phyloP scores from a whole-genome alignment of 1,139 yeast genomes.

The Geotrichum klebahnii region DNA sequence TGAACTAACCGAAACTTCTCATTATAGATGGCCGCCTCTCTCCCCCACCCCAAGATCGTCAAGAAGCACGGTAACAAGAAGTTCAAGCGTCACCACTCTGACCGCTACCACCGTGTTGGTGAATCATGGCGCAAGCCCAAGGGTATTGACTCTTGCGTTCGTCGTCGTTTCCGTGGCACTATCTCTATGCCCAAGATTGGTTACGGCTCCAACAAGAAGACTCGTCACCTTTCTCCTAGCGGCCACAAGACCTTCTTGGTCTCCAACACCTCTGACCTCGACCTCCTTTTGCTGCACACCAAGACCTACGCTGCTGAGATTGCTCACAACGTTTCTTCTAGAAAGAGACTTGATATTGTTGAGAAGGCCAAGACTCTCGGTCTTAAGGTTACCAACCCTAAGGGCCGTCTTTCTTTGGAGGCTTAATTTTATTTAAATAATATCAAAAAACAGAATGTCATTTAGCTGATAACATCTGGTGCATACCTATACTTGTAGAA shows the following conservation, averaged over 20 bases:
- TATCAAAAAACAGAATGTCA: no score
- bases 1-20: background rate
- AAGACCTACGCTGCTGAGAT: constrained; percentile 99
- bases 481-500: no score
- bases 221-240: constrained; percentile 92
- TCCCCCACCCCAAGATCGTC: constrained; percentile 99
- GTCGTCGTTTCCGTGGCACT: constrained; percentile 99
- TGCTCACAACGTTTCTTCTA: constrained; percentile 97
- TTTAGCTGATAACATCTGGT: no score
- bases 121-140: constrained; percentile 99
- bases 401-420: constrained; percentile 97
- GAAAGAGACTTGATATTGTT: constrained; percentile 94
- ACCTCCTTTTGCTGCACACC: constrained; percentile 93
- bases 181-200: constrained; percentile 99
- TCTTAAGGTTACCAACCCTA: constrained; percentile 98
- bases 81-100: constrained; percentile 99
- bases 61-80: constrained; percentile 93
- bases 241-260: constrained; percentile 98
- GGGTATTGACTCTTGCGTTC: constrained; percentile 99
- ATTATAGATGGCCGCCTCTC: constrained; percentile 82
- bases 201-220: constrained; percentile 99
- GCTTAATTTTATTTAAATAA: constrained; percentile 71
- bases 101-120: constrained; percentile 96
- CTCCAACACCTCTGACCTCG: constrained; percentile 89
- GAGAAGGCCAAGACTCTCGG: constrained; percentile 98